phyloP scores from a whole-genome alignment of 2,329 filamentous ascomycete species.

The Leptodontidium sp. region DNA sequence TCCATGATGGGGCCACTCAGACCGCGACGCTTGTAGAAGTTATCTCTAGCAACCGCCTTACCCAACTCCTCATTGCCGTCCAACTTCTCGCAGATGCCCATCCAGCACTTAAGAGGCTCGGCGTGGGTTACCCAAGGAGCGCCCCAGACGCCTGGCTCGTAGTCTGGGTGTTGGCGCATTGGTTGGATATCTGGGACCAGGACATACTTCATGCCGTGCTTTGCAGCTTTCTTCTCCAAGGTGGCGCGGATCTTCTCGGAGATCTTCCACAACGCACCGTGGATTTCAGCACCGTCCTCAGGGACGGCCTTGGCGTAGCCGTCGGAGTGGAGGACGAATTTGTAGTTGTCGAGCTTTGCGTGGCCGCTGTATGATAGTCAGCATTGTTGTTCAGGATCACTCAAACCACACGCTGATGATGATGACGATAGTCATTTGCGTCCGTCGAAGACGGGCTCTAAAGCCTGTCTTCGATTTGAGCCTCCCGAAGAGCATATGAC shows the following conservation, averaged over 20 bases:
- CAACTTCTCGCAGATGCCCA: slow-evolving; percentile 15
- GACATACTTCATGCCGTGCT: slow-evolving; percentile 17
- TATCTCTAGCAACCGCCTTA: neutral
- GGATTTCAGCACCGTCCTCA: neutral
- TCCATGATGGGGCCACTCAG: slow-evolving; percentile 1
- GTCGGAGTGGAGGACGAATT: slow-evolving; percentile 11
- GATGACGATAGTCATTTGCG: no score
- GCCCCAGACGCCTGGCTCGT: neutral
- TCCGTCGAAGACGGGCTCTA: no score
- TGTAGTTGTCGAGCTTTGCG: slow-evolving; percentile 4
- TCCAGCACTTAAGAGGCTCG: slow-evolving; percentile 13
- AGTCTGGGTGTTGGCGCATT: slow-evolving; percentile 3
- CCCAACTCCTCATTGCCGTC: slow-evolving; percentile 11
- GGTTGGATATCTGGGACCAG: slow-evolving; percentile 2
- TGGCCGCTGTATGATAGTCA: neutral
- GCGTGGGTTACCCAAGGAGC: neutral
- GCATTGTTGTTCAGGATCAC: no score
- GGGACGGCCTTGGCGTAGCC: slow-evolving; percentile 9
- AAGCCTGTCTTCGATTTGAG: no score
- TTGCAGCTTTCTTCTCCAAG: slow-evolving; percentile 14
- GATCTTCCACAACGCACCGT: slow-evolving; percentile 13
- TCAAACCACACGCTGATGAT: neutral
- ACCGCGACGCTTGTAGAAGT: neutral
- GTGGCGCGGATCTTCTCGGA: neutral
- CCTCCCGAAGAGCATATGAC: no score